Conservation (phyloP, 2,329 filamentous ascomycete species). For the Talaromyces sp. region DNA sequence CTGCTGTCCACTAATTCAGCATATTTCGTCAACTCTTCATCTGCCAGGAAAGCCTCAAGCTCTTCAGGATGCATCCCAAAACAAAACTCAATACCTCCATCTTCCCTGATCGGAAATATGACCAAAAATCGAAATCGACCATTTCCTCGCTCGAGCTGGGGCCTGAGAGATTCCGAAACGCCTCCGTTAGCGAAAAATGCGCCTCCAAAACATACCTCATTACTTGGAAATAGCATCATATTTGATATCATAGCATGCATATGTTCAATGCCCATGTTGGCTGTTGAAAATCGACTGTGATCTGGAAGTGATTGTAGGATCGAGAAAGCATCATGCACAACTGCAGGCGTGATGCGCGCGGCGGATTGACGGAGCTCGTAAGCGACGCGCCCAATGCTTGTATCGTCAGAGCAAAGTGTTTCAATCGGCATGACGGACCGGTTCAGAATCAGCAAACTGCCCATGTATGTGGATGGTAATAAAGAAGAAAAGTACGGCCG, state of each 20-base stretch:
- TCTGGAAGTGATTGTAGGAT: slow-evolving; percentile 9
- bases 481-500: slow-evolving; percentile 9
- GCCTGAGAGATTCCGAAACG: not conserved
- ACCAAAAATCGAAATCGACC: slow-evolving; percentile 12
- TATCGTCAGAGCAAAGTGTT: slow-evolving; percentile 3
- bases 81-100: slow-evolving; percentile 8
- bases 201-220: slow-evolving; percentile 1
- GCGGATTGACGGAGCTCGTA: slow-evolving; percentile 11
- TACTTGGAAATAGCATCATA: slow-evolving; percentile 2
- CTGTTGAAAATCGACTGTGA: slow-evolving; percentile 11
- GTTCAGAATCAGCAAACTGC: slow-evolving; percentile 7
- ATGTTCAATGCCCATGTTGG: slow-evolving; percentile 13
- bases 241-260: slow-evolving; percentile 14
- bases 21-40: slow-evolving; percentile 6
- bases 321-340: slow-evolving; percentile 11
- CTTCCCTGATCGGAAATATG: slow-evolving; percentile 3
- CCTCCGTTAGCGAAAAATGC: not conserved
- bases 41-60: slow-evolving; percentile 1
- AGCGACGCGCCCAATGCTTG: slow-evolving; percentile 10
- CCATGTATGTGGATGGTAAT: slow-evolving; percentile 12
- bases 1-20: not conserved
- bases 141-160: slow-evolving; percentile 10
- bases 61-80: slow-evolving; percentile 11
- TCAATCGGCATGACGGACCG: slow-evolving; percentile 7
- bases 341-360: slow-evolving; percentile 2